phyloP scores from a whole-genome alignment of 768 basidiomycete species.

The Leucocoprinus birnbaumii region DNA sequence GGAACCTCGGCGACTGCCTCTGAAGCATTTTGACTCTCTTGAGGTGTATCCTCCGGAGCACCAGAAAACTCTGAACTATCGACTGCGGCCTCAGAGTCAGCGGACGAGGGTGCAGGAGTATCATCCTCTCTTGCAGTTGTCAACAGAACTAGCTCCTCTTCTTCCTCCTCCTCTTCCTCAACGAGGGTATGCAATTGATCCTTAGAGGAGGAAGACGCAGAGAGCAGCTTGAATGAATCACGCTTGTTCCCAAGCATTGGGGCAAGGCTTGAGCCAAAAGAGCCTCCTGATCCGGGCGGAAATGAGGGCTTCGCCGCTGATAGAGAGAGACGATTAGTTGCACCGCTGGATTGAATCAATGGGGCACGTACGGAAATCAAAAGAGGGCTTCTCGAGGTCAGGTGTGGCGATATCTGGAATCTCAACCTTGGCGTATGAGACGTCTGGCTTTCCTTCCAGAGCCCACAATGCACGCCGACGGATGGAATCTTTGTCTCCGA shows the following conservation, averaged over 20 bases:
- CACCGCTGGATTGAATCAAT: conserved; percentile 11
- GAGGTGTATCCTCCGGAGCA: conserved; percentile 24
- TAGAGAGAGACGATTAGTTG: conserved; percentile 6
- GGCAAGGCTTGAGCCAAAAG: conserved; percentile 18
- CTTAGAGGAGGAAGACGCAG: conserved; percentile 59
- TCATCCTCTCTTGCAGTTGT: conserved; percentile 9
- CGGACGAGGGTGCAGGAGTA: conserved; percentile 11
- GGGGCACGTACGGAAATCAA: conserved; percentile 62
- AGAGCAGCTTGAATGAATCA: conserved; percentile 77
- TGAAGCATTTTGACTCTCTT: conserved; percentile 18
- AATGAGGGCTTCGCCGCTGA: conserved; percentile 62
- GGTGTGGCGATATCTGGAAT: conserved; percentile 75
- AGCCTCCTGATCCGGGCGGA: conserved; percentile 31
- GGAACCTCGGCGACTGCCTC: conserved; percentile 23
- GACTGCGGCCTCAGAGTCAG: background rate
- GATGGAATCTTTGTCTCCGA: conserved; percentile 75
- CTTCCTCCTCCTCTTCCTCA: conserved; percentile 88
- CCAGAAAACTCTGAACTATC: background rate
- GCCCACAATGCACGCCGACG: conserved; percentile 83
- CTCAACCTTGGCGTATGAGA: conserved; percentile 73
- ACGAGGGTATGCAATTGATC: conserved; percentile 78
- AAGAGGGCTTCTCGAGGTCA: conserved; percentile 50
- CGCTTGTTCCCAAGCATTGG: conserved; percentile 58
- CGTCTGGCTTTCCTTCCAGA: conserved; percentile 79
- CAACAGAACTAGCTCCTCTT: conserved; percentile 41